Evolutionary conservation across 2,329 filamentous ascomycete genomes (phyloP), one percentile per base, ranked within the genome.

Genomic region (Neonectria punicea): DNA sequence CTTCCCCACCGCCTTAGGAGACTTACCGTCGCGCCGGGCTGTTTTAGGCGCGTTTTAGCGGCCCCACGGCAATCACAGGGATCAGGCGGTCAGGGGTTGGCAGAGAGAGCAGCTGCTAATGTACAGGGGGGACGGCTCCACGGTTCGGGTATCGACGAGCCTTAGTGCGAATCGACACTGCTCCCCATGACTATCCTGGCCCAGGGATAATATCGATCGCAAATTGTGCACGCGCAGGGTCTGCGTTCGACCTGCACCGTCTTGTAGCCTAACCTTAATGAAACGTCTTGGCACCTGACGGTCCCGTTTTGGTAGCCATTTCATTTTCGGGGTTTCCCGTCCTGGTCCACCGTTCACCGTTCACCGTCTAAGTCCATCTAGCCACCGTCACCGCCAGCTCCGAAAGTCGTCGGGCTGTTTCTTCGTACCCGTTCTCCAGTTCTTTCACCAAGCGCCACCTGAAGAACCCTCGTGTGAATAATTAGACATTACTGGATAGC

Each of bases 11-110:
- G 39, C 39, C 39, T 39, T 51, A 30, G 47, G 28, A 56, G 46
- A 62, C 51, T 56, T 62, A 53, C 60, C 53, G 11, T 34, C 47
- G 20, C 60, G 44, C 53, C 41, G 58, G 60, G 46, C 36, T 41
- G 46, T 51, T 44, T 56, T 51, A 46, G 50, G 58, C 41, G 59
- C 53, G 60, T 62, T 62, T 47, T 62, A 62, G 60, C 53, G 60
- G 43, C 47, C 16, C 47, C 22, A 28, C n/a, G 47, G 47, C 43
- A 46, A 46, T 22, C 43, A 28, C 10, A 16, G 22, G 46, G 22
- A n/a, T 50, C 28, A n/a, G 43, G n/a, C 4, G n/a, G n/a, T 46
- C 43, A 46, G 43, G 43, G 43, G 43, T 46, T 18, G 1, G n/a
- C 25, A 10, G 14, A n/a, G 9, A 20, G 20, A 22, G 20, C 20